Percentiles rank a stretch among this genome's conserved stretches.
Conservation (phyloP, 2,329 filamentous ascomycete species). For the Mycosphaerella sp. region DNA sequence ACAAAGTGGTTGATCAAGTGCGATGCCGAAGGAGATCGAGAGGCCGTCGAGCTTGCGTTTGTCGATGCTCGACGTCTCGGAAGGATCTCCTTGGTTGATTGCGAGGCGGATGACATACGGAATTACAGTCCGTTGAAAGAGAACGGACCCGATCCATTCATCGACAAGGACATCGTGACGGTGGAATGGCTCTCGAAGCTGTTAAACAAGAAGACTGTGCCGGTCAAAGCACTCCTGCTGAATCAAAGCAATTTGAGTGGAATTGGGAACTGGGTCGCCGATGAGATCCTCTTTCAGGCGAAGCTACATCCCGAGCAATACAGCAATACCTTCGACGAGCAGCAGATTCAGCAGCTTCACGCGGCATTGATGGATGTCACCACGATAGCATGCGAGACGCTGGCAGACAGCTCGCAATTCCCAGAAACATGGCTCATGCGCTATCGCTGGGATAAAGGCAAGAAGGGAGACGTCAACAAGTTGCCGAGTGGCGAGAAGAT, state of each 20-base stretch:
- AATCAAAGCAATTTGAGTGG: conserved; percentile 86
- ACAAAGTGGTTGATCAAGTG: conserved; percentile 77
- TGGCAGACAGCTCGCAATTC: conserved; percentile 78
- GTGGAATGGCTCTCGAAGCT: conserved; percentile 66
- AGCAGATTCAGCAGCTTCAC: conserved; percentile 65
- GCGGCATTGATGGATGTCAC: conserved; percentile 71
- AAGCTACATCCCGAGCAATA: conserved; percentile 89
- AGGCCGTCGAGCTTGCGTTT: conserved; percentile 65
- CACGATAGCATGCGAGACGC: conserved; percentile 65
- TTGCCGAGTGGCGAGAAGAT: conserved; percentile 82
- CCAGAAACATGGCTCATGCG: conserved; percentile 65
- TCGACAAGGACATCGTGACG: conserved; percentile 71
- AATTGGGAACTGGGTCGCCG: conserved; percentile 95
- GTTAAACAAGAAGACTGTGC: conserved; percentile 69
- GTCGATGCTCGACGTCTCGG: conserved; percentile 75
- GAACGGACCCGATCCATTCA: conserved; percentile 88
- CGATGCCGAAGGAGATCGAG: conserved; percentile 27
- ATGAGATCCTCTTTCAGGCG: conserved; percentile 88
- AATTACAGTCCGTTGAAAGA: conserved; percentile 72
- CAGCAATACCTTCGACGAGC: conserved; percentile 69
- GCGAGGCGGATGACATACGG: conserved; percentile 67
- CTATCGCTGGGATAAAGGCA: conserved; percentile 71
- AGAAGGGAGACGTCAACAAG: conserved; percentile 59
- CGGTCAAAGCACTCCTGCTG: conserved; percentile 80
- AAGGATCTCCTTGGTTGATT: conserved; percentile 75